Base-by-base conservation (phyloP, 140 eudicot genomes). In the Anethum foeniculum region DNA sequence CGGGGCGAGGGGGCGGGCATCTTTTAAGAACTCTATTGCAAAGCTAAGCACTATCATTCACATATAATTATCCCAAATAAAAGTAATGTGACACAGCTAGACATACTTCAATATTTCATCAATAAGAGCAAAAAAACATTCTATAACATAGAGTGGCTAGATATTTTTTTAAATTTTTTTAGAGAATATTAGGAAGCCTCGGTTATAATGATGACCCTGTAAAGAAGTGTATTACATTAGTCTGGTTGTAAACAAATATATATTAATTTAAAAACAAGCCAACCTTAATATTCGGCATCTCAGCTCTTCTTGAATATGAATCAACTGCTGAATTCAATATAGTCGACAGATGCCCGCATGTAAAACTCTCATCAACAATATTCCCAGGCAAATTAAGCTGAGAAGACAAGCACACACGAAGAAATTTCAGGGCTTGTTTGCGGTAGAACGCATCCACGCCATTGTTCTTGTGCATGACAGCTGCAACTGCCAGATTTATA, bases 301-400 rank as follows among this genome's bases (percentile, higher is more conserved):
- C 99, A 32, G 96, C 85, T 85, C 92, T 88, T 88, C 91, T 89
- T 95, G 91, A 88, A 32, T 93, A 87, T 77, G 91, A 84, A 84
- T 93, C 99, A 78, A 85, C 96, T 10, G 98, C 86, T 30, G 97
- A 91, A 39, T 86, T 86, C 83, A 96, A 85, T 82, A 88, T 79
- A 41, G 89, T 84, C 39, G 97, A 91, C 76, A 96, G 85, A 77
- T 89, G 93, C 82, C 83, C 84, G 74, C 89, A 85, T 81, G 91
- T 84, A 43, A 86, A 80, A 80, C 91, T 92, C 52, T 90, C 94
- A 84, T 96, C 97, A 77, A 81, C 75, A 75, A 88, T 76, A 81
- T 85, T 89, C 58, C 98, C 99, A 7, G 98, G 99, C 68, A 96
- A 86, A 88, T 96, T 96, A 76, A 96, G 97, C 85, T 91, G 99